A percentile compares a stretch with the other conserved stretches of the same genome.
Evolutionary conservation across 441 rosid genomes (phyloP).

Genomic region (Gossypium davidsonii): DNA sequence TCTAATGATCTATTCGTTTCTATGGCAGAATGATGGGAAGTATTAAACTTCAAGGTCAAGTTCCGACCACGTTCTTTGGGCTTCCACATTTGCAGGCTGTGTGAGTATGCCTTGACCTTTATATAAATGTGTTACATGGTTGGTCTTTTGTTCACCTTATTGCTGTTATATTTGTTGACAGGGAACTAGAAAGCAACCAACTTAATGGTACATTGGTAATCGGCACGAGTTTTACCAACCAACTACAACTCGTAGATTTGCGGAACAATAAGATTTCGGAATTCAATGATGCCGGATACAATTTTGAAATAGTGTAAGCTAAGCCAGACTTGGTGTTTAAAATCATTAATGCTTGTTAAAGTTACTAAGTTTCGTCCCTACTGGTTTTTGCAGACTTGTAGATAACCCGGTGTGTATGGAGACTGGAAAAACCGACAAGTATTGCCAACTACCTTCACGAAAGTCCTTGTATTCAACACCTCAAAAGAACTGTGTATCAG

Average conservation of each 20-base stretch:
- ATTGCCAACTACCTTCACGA: conserved; percentile 27
- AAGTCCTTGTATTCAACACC: conserved; percentile 29
- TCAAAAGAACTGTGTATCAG: conserved; percentile 29
- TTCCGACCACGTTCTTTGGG: conserved; percentile 46
- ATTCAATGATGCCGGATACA: conserved; percentile 18
- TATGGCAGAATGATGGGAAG: conserved; percentile 55
- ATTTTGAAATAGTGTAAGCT: conserved; percentile 35
- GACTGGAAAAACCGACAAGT: conserved; percentile 1
- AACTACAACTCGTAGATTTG: conserved; percentile 49
- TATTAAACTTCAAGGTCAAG: conserved; percentile 37
- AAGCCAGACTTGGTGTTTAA: neutral
- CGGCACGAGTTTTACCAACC: conserved; percentile 31
- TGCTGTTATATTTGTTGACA: conserved; percentile 17
- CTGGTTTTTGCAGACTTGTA: conserved; percentile 1
- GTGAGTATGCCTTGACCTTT: conserved; percentile 33
- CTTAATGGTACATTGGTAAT: conserved; percentile 47
- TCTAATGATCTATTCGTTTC: neutral
- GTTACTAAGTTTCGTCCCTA: neutral
- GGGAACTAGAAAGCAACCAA: conserved; percentile 39
- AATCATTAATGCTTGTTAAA: neutral
- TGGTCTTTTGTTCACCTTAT: neutral
- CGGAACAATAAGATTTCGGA: conserved; percentile 31
- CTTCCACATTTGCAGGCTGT: conserved; percentile 51
- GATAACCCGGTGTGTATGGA: neutral
- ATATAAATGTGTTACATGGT: neutral